A percentile compares a stretch with the other conserved stretches of the same genome.
Evolutionary conservation across 768 basidiomycete genomes (phyloP).

Genomic region (Suillus variegatus): DNA sequence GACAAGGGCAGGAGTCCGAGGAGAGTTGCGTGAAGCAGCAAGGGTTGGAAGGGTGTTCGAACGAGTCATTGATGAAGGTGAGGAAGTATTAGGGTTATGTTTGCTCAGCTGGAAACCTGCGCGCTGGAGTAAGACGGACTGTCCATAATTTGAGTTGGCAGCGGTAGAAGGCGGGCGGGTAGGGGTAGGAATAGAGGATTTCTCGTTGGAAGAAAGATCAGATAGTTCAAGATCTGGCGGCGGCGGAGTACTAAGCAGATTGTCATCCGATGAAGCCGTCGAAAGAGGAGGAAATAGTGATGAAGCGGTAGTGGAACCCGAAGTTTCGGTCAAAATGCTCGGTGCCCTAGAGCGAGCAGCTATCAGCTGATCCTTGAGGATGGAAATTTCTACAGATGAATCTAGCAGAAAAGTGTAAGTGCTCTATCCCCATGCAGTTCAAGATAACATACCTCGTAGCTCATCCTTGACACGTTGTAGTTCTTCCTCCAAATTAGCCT

Average conservation of each 20-base stretch:
- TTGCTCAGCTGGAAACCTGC: slow-evolving; percentile 50
- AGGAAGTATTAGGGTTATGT: slow-evolving; percentile 39
- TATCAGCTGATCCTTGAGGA: slow-evolving; percentile 75
- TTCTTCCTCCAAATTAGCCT: slow-evolving; percentile 88
- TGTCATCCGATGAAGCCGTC: slow-evolving; percentile 44
- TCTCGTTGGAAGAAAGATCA: slow-evolving; percentile 51
- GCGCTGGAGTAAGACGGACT: slow-evolving; percentile 51
- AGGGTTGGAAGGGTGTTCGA: slow-evolving; percentile 59
- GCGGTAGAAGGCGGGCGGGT: slow-evolving; percentile 32
- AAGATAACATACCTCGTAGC: slow-evolving; percentile 65
- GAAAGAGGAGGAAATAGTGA: slow-evolving; percentile 37
- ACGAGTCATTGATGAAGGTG: slow-evolving; percentile 52
- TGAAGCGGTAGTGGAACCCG: slow-evolving; percentile 26
- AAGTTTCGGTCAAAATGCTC: slow-evolving; percentile 26
- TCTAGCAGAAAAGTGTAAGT: slow-evolving; percentile 48
- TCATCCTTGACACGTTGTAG: slow-evolving; percentile 91
- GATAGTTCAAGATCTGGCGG: slow-evolving; percentile 62
- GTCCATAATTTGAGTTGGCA: slow-evolving; percentile 37
- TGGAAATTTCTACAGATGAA: slow-evolving; percentile 80
- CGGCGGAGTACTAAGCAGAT: slow-evolving; percentile 57
- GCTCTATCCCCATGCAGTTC: slow-evolving; percentile 3
- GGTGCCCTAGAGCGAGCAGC: slow-evolving; percentile 36
- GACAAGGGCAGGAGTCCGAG: slow-evolving; percentile 44
- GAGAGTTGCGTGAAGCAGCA: slow-evolving; percentile 47
- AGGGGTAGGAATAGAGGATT: slow-evolving; percentile 39